Conservation (phyloP, 1,284 basidiomycete genomes). For the Tremellales sp. region DNA sequence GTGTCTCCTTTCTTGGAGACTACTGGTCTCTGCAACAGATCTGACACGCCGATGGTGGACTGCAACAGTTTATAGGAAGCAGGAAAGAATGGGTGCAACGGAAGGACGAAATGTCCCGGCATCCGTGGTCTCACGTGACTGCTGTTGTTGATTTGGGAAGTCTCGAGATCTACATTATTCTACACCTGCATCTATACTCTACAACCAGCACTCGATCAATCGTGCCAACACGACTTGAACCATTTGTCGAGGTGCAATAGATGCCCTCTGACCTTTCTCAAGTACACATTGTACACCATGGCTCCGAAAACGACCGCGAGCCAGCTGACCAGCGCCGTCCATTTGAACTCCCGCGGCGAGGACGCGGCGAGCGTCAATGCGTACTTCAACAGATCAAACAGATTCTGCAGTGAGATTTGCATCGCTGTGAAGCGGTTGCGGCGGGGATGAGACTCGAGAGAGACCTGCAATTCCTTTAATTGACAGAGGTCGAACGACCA, state of each 20-base stretch:
- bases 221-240: too few species aligned
- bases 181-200: too few species aligned
- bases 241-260: constrained; percentile 35
- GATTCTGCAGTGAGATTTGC: constrained; percentile 48
- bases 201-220: too few species aligned
- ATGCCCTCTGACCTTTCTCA: constrained; percentile 37
- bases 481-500: constrained; percentile 53
- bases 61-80: not conserved
- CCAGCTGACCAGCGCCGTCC: constrained; percentile 48
- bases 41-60: not conserved
- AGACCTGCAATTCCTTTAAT: constrained; percentile 48
- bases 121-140: too few species aligned
- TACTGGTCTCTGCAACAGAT: not conserved
- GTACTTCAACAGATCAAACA: constrained; percentile 47
- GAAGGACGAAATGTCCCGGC: not conserved
- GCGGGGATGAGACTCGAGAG: constrained; percentile 43
- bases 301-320: constrained; percentile 35
- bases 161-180: too few species aligned
- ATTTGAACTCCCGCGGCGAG: constrained; percentile 38
- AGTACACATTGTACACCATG: constrained; percentile 31
- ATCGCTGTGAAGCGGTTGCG: constrained; percentile 47
- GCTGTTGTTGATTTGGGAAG: too few species aligned
- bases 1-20: too few species aligned
- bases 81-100: not conserved
- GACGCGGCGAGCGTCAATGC: constrained; percentile 30